Conservation (phyloP, 257 asterid genomes). For the Lycium barbarum region DNA sequence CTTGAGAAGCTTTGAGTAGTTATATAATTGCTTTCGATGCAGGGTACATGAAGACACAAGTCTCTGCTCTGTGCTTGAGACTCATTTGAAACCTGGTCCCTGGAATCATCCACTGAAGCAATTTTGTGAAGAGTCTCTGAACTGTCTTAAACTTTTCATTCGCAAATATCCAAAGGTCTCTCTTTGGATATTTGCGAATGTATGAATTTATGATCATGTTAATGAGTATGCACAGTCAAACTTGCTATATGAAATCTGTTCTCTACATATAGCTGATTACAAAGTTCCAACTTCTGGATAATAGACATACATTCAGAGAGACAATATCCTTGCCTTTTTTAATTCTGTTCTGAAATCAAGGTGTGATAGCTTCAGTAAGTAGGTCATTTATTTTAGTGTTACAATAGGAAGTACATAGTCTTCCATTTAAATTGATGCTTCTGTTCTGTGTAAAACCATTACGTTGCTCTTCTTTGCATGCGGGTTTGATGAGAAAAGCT, state of each 20-base stretch:
- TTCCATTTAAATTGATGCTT: slow-evolving; percentile 9
- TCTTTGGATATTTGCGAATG: background rate
- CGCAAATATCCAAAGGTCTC: slow-evolving; percentile 75
- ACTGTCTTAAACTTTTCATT: slow-evolving; percentile 77
- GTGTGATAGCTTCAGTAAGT: slow-evolving; percentile 12
- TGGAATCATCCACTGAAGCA: slow-evolving; percentile 78
- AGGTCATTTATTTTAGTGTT: background rate
- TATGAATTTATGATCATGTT: background rate
- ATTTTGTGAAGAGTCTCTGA: slow-evolving; percentile 62
- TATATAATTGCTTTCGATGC: slow-evolving; percentile 35
- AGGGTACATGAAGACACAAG: slow-evolving; percentile 71
- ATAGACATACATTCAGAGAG: background rate
- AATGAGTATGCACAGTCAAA: background rate
- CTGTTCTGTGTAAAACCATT: background rate
- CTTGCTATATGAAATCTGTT: background rate
- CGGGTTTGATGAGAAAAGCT: background rate
- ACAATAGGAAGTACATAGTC: background rate
- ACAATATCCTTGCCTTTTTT: background rate
- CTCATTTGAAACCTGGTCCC: slow-evolving; percentile 79
- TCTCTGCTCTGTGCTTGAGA: slow-evolving; percentile 61
- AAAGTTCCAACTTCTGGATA: background rate
- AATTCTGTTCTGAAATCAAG: background rate
- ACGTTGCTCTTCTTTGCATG: background rate
- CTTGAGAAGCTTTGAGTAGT: slow-evolving; percentile 13
- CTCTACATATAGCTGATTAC: background rate